Base-by-base conservation (phyloP, 1,284 basidiomycete genomes). In the Heterobasidion occidentale region DNA sequence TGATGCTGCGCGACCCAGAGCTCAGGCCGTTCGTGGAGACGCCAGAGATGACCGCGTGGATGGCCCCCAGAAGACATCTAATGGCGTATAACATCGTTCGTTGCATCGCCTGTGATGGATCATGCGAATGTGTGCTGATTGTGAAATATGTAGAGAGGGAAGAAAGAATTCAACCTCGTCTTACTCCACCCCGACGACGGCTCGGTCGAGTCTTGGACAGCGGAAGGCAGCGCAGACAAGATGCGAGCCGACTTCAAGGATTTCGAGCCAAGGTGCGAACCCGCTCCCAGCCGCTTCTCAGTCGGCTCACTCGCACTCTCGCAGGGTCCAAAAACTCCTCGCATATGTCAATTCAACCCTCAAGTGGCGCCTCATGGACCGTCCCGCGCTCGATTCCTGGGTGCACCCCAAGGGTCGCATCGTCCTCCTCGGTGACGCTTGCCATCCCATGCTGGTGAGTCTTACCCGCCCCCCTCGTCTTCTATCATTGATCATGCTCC, bases 401-500 rank as follows among this genome's bases (percentile, higher is more conserved):
- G 66, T 76, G 8, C 74, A 76, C 59, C 65, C 66, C 0, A 63
- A 66, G 2, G 70, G 70, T 35, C 67, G 70, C 27, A 65, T 77
- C 49, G 68, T 67, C 34, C 69, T 77, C 15, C 66, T 77, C 14
- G 75, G 75, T 14, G 76, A 77, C 52, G 59, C 75, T 0, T 77
- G 74, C 60, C 83, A 85, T 61, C 82, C 85, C 0, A 87, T 86
- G 83, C 73, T 86, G 9, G 80, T 83, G 58, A 56, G 80, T 67
- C 6, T 7, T 33, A 17, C 15, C 27, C 33, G 45, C n/a, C 46
- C 1, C 11, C 36, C 34, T 55, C 15, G 51, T 20, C 35, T 51
- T 36, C 3, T 36, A 38, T 27, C 27, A 27, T 27, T 27, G 27
- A 27, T 27, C 27, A 27, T 27, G 27, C 3, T 27, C 27, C 27